phyloP scores from a whole-genome alignment of 1,284 basidiomycete species.

The Hemileia vastatrix region DNA sequence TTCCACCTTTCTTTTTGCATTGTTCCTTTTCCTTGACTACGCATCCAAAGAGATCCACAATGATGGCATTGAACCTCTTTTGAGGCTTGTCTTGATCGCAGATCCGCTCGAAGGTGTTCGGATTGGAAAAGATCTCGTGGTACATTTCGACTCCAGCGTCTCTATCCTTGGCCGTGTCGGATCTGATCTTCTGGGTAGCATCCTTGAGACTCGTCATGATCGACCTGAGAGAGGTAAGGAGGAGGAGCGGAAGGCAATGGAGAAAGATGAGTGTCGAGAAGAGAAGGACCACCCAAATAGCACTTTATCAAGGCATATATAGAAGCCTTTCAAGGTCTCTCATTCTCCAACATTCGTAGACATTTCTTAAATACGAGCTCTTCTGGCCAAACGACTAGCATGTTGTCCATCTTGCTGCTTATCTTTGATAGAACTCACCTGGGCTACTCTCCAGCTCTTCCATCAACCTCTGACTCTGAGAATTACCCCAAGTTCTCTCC shows the following conservation, averaged over 20 bases:
- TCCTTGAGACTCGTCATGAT: neutral
- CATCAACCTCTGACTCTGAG: no score
- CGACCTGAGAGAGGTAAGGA: neutral
- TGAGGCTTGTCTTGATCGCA: neutral
- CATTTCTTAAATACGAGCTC: no score
- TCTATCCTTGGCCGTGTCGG: neutral
- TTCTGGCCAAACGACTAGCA: no score
- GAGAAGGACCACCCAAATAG: no score
- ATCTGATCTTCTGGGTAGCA: constrained; percentile 17
- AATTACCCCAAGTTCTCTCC: no score
- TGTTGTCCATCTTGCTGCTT: no score
- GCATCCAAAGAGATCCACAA: neutral
- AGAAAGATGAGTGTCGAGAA: neutral
- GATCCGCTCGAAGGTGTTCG: neutral
- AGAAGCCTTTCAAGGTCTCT: no score
- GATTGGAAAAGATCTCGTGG: neutral
- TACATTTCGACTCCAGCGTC: neutral
- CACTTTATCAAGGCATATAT: no score
- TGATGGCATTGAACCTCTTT: neutral
- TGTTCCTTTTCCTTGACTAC: neutral
- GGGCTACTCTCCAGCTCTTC: no score
- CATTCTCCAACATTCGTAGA: no score
- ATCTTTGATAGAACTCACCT: no score
- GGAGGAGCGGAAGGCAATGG: neutral
- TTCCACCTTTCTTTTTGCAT: neutral